Evolutionary conservation across 2,329 filamentous ascomycete species (phyloP).

Genomic region (Ophiostoma sp.): DNA sequence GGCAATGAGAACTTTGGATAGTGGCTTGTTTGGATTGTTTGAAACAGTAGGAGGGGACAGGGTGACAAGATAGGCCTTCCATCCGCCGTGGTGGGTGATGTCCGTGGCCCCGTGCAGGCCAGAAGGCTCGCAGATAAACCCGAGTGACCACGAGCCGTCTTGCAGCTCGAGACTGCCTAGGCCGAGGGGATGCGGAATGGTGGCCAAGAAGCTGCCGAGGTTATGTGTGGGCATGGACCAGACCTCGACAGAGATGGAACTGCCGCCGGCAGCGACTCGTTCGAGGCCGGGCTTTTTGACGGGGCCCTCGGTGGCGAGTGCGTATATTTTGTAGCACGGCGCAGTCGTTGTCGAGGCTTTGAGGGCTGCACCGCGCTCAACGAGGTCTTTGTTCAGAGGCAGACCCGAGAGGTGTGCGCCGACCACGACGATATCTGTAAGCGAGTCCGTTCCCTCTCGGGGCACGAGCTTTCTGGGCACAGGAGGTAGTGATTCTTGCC

Average conservation of each 20-base stretch:
- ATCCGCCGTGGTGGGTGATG: slow-evolving; percentile 34
- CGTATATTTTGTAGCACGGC: slow-evolving; percentile 32
- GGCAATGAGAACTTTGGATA: slow-evolving; percentile 25
- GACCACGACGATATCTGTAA: slow-evolving; percentile 31
- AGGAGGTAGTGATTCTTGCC: background rate
- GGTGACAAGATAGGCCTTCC: slow-evolving; percentile 30
- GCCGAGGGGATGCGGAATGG: slow-evolving; percentile 35
- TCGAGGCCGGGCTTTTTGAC: slow-evolving; percentile 35
- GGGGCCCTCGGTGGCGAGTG: slow-evolving; percentile 27
- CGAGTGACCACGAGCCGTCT: slow-evolving; percentile 35
- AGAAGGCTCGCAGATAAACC: slow-evolving; percentile 38
- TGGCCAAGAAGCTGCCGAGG: slow-evolving; percentile 33
- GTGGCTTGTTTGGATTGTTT: background rate
- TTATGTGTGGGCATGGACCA: slow-evolving; percentile 34
- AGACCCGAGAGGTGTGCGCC: slow-evolving; percentile 31
- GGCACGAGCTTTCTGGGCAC: background rate
- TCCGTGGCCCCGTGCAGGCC: slow-evolving; percentile 33
- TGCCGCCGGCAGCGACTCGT: slow-evolving; percentile 31
- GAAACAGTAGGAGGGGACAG: no score
- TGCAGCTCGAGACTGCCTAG: slow-evolving; percentile 37
- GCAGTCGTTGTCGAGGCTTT: slow-evolving; percentile 32
- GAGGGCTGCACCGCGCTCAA: slow-evolving; percentile 32
- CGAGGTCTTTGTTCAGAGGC: slow-evolving; percentile 31
- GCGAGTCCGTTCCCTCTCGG: background rate
- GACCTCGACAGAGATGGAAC: slow-evolving; percentile 35